These are phyloP conservation scores for Pleurotus platypus DNA, from an alignment of 768 basidiomycete genomes.

Conservation along the genomic window DNA sequence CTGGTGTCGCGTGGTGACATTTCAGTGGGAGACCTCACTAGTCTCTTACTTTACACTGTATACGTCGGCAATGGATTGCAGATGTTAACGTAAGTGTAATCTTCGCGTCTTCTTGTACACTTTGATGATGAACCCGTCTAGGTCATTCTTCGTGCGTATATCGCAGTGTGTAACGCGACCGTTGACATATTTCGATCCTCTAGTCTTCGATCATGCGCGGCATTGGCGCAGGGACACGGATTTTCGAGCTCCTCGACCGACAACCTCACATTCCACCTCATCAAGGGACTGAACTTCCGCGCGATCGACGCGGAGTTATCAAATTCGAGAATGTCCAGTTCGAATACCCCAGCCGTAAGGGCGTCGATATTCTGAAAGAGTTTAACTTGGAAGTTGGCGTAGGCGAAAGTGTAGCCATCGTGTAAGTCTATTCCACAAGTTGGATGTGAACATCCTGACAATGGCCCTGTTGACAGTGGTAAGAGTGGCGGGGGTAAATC, in stretches of 20 bases:
- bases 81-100: constrained; percentile 63
- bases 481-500: constrained; percentile 94
- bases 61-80: constrained; percentile 82
- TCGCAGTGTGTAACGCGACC: constrained; percentile 15
- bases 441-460: not conserved
- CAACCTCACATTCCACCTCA: constrained; percentile 67
- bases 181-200: constrained; percentile 24
- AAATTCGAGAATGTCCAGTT: constrained; percentile 84
- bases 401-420: constrained; percentile 88
- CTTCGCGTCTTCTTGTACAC: constrained; percentile 3
- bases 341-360: constrained; percentile 85
- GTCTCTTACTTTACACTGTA: constrained; percentile 85
- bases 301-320: constrained; percentile 61
- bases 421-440: constrained; percentile 52
- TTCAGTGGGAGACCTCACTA: constrained; percentile 89
- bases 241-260: constrained; percentile 92
- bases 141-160: constrained; percentile 47
- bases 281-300: constrained; percentile 53
- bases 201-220: constrained; percentile 96
- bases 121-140: constrained; percentile 15
- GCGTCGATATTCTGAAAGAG: constrained; percentile 76
- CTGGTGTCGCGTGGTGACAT: constrained; percentile 87
- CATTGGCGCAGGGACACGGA: constrained; percentile 86
- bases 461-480: constrained; percentile 47
- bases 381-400: constrained; percentile 78